Conservation (phyloP, 2,329 filamentous ascomycete genomes). For the Pseudogymnoascus sp. region DNA sequence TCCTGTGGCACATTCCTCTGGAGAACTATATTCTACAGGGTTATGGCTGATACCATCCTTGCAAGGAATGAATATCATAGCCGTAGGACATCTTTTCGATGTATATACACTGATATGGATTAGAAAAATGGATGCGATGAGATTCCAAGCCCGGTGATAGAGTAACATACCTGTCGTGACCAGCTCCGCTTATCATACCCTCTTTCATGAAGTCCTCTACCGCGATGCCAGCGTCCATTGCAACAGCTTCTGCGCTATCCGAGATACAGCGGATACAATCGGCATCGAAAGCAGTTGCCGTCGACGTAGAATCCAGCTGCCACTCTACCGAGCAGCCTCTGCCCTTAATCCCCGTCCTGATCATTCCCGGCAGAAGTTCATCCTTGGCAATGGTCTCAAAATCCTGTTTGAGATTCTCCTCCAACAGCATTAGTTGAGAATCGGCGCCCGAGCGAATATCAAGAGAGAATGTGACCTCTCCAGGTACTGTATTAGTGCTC, state of each 20-base stretch:
- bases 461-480: conserved; percentile 57
- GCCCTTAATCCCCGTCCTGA: conserved; percentile 36
- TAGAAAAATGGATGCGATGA: conserved; percentile 28
- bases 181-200: conserved; percentile 54
- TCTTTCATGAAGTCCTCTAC: conserved; percentile 29
- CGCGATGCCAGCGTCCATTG: conserved; percentile 40
- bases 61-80: conserved; percentile 61
- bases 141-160: background rate
- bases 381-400: conserved; percentile 53
- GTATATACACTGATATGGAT: conserved; percentile 47
- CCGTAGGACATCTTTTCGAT: conserved; percentile 50
- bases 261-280: conserved; percentile 60
- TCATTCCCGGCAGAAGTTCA: conserved; percentile 42
- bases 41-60: conserved; percentile 56
- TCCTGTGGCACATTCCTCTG: conserved; percentile 51
- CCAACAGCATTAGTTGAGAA: conserved; percentile 47
- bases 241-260: conserved; percentile 49
- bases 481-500: conserved; percentile 67
- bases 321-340: conserved; percentile 49
- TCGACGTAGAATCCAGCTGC: conserved; percentile 52
- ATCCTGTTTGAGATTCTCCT: conserved; percentile 46
- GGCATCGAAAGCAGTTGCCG: conserved; percentile 55
- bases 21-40: conserved; percentile 52
- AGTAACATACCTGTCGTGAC: conserved; percentile 42
- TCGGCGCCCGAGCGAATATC: conserved; percentile 57